These are phyloP conservation scores for Aspergillus cavernicola DNA, from an alignment of 495 filamentous ascomycete species.

Conservation along the genomic window DNA sequence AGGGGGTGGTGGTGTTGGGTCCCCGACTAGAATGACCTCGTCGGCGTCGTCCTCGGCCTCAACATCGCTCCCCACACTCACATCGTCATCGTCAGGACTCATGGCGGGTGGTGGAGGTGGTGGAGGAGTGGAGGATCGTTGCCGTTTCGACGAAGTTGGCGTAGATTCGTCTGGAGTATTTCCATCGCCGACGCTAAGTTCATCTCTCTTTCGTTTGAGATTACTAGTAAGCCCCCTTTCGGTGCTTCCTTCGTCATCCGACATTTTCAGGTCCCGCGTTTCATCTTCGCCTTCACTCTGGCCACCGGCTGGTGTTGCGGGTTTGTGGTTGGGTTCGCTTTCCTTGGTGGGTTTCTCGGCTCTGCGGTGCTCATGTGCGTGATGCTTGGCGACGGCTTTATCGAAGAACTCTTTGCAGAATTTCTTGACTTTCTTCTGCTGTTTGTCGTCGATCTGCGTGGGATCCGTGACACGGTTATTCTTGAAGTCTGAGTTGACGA, in stretches of 20 bases:
- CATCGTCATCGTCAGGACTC: constrained; percentile 26
- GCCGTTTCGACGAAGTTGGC: constrained; percentile 33
- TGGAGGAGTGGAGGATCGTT: constrained; percentile 36
- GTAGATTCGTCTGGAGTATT: constrained; percentile 18
- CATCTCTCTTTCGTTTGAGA: constrained; percentile 63
- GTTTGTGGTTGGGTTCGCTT: constrained; percentile 22
- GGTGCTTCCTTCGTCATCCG: constrained; percentile 50
- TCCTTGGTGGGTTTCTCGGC: constrained; percentile 41
- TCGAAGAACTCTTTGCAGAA: constrained; percentile 83
- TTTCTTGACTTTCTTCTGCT: constrained; percentile 74
- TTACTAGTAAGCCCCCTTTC: not conserved
- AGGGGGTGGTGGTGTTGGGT: constrained; percentile 20
- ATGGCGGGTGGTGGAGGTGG: constrained; percentile 27
- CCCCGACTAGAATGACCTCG: constrained; percentile 13
- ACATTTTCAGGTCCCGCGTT: constrained; percentile 45
- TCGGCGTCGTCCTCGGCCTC: constrained; percentile 13
- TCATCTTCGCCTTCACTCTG: constrained; percentile 31
- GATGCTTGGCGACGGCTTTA: constrained; percentile 73
- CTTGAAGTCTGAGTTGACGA: constrained; percentile 87
- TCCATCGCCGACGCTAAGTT: constrained; percentile 27
- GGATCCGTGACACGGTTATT: constrained; percentile 78
- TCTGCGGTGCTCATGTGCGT: constrained; percentile 63
- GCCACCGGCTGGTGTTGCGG: constrained; percentile 16
- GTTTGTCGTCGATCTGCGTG: constrained; percentile 70
- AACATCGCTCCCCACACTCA: constrained; percentile 15